Conservation (phyloP, 768 basidiomycete genomes). For the Psilocybe cubensis region DNA sequence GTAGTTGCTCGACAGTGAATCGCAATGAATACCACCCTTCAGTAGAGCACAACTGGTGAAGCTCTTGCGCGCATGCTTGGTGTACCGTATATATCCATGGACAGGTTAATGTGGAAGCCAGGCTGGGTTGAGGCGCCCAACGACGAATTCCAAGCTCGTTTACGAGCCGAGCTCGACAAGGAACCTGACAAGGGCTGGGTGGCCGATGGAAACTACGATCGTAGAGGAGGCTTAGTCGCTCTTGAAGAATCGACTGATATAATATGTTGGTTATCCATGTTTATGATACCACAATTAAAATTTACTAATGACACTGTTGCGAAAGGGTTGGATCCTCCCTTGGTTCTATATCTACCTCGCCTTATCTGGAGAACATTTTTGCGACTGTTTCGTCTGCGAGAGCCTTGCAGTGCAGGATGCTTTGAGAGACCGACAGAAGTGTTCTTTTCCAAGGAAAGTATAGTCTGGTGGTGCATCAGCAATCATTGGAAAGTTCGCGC, state of each 20-base stretch:
- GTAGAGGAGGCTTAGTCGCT: constrained; percentile 33
- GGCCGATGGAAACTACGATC: constrained; percentile 50
- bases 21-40: not conserved
- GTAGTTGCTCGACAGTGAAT: not conserved
- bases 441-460: constrained; percentile 52
- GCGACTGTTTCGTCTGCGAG: constrained; percentile 38
- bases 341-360: constrained; percentile 63
- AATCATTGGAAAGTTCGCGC: constrained; percentile 39
- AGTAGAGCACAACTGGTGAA: constrained; percentile 50
- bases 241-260: constrained; percentile 48
- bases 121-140: constrained; percentile 42
- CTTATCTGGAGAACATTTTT: constrained; percentile 55
- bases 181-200: constrained; percentile 48
- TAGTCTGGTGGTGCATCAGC: constrained; percentile 54
- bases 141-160: constrained; percentile 33
- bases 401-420: constrained; percentile 55
- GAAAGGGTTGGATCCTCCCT: constrained; percentile 71
- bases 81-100: constrained; percentile 51
- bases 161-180: constrained; percentile 30
- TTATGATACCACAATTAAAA: not conserved
- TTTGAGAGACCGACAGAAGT: constrained; percentile 39
- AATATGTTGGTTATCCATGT: constrained; percentile 45
- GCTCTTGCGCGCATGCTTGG: constrained; percentile 46
- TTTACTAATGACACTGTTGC: not conserved
- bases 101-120: constrained; percentile 52